These are phyloP conservation scores for Fragaria nilgerrensis DNA, from an alignment of 306 rosid genomes.

Conservation along the genomic window DNA sequence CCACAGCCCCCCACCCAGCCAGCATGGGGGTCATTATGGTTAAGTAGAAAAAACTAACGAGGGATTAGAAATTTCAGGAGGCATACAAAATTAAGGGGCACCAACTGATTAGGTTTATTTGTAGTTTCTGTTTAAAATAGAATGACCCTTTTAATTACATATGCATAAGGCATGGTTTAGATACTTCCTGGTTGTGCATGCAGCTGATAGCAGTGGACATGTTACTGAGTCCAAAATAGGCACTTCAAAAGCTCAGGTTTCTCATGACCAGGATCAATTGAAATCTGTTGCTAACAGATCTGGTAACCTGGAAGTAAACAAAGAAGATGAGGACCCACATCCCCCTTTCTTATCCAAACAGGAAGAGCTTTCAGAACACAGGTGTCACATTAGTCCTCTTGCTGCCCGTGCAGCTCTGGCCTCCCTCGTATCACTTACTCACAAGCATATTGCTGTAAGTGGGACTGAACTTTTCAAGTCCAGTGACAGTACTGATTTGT, in stretches of 20 bases:
- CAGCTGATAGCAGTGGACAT: constrained; percentile 18
- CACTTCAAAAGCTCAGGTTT: constrained; percentile 14
- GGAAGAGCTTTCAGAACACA: constrained; percentile 15
- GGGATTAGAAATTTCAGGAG: not conserved
- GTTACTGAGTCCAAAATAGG: not conserved
- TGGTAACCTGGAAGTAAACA: constrained; percentile 4
- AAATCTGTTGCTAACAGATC: not conserved
- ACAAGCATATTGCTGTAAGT: constrained; percentile 12
- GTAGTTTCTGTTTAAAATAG: not conserved
- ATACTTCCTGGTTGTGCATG: constrained; percentile 13
- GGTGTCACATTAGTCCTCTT: constrained; percentile 29
- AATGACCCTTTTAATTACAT: not conserved
- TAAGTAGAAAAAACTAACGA: not conserved
- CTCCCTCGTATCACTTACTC: constrained; percentile 14
- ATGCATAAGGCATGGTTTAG: not conserved
- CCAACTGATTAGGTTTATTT: not conserved
- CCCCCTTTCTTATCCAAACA: constrained; percentile 8
- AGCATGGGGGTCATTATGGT: not conserved
- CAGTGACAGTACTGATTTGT: not conserved
- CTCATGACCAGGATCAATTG: constrained; percentile 3
- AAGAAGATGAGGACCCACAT: constrained; percentile 2
- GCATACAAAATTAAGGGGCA: not conserved
- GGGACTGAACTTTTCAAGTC: constrained; percentile 23
- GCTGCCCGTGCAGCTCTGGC: constrained; percentile 27
- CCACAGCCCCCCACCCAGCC: not conserved